Base-by-base conservation (phyloP, 352 stramenopile species). In the Phytophthora sp. region DNA sequence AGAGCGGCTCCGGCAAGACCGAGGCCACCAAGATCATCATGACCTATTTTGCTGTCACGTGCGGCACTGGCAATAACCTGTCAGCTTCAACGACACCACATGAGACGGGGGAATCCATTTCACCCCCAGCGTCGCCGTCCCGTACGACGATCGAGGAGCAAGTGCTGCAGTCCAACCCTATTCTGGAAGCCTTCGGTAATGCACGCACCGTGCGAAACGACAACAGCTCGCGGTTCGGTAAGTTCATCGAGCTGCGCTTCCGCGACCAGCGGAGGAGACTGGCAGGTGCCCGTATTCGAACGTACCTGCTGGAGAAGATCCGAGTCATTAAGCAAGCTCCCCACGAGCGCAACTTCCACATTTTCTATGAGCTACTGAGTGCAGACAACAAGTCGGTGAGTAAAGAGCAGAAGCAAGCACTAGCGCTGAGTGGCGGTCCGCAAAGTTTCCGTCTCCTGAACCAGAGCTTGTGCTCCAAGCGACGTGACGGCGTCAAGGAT, bases 261-360 rank as follows among this genome's bases (percentile, higher is more conserved):
- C 71, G 88, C 1, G 60, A 75, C 35, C 33, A 75, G 35, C 66
- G 71, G 6, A 52, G 54, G n/a, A 66, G 35, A 50, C 57, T 78
- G 2, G 77, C 89, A 15, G 91, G 92, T 18, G 91, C 89, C 20
- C 79, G 77, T 8, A 95, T 98, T 53, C 84, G 86, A 64, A 97
- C 87, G 27, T 99, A 98, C 56, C 70, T 99, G 27, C 80, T 99
- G 30, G 96, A 99, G 71, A 98, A 98, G 73, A 94, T 96, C 35
- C 84, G 91, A 57, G 78, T 98, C 50, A 89, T 96, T 53, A 86
- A 83, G 49, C 91, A 95, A 63, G 78, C 79, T 2, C 45, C 63
- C 1, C 63, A 88, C 45, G 89, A 96, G 58, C 86, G 88, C 60
- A 95, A 94, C 56, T 96, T 95, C 38, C 89, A 96, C 76, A 86